Evolutionary conservation across 495 filamentous ascomycete species (phyloP), one percentile per base, ranked within the genome.

Genomic region (Aspergillus bertholletiae): DNA sequence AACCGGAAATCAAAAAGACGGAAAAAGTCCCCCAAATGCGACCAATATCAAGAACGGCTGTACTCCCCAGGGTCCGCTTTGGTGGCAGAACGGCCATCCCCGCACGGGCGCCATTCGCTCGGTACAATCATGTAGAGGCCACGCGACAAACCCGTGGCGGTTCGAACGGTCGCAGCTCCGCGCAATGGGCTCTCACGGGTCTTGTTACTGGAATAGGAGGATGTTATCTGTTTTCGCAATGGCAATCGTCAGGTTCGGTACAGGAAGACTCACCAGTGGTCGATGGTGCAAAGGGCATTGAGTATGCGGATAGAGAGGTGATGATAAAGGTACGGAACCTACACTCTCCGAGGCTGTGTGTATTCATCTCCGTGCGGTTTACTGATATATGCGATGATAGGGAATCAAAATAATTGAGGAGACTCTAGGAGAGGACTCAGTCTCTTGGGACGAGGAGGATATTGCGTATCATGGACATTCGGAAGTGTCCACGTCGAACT

Each of bases 401-500:
- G 34, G 34, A 37, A 37, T 37, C 13, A 11, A 37, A 15, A 11
- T 37, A 3, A 37, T 37, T n/a, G 9, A 37, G 17, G 13, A 37
- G 13, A 43, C 39, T 22, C 17, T 43, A 7, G 39, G 39, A 21
- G 84, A 86, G 49, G 86, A 90, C 61, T 79, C 84, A 53, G 83
- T 93, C 54, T 89, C 84, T 43, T 89, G 80, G 3, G 89, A 92
- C 56, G 80, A 87, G 12, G 89, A 92, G 23, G 85, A 89, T 57
- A 72, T 92, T 8, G 79, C 78, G 35, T 67, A 75, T 20, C 89
- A 93, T 65, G 89, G 89, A 21, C 92, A 88, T 63, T 90, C 87
- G 17, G 86, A 88, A 69, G 90, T 88, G 88, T 89, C 86, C 0
- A 84, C 87, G 1, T 81, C 81, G 39, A 92, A 93, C 58, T 81